Evolutionary conservation across 208 protist species (phyloP).

Genomic region (Blechomonas ayalai): DNA sequence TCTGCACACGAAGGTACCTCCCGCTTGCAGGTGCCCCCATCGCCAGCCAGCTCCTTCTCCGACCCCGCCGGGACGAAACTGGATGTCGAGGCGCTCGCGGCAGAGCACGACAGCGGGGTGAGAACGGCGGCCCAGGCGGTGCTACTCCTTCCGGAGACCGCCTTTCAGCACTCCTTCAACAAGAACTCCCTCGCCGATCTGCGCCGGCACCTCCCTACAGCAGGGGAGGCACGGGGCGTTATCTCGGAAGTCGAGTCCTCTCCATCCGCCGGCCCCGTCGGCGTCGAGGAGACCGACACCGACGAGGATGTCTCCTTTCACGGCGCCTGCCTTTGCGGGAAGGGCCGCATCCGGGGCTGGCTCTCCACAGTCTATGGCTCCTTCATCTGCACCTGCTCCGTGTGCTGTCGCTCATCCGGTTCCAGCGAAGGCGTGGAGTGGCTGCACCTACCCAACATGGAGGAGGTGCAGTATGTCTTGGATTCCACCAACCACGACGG

Average conservation of each 20-base stretch:
- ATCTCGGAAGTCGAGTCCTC: too few species aligned
- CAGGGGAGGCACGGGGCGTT: too few species aligned
- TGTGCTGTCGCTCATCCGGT: constrained; percentile 32
- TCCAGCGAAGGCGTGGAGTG: constrained; percentile 45
- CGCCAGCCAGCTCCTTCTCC: too few species aligned
- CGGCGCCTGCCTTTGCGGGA: constrained; percentile 54
- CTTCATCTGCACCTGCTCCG: constrained; percentile 63
- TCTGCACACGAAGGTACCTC: too few species aligned
- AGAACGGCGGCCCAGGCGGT: neutral
- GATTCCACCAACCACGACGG: neutral
- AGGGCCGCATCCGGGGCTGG: constrained; percentile 12
- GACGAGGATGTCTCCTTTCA: constrained; percentile 22
- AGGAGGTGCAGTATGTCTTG: constrained; percentile 10
- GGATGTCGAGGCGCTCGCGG: constrained; percentile 22
- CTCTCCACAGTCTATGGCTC: constrained; percentile 71
- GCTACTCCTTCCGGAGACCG: too few species aligned
- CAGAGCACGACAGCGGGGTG: neutral
- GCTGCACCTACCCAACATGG: constrained; percentile 60
- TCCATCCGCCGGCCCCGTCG: too few species aligned
- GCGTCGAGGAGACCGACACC: neutral
- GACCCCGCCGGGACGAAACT: constrained; percentile 38
- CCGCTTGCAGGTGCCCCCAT: too few species aligned
- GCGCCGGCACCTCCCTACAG: neutral
- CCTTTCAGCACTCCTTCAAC: neutral
- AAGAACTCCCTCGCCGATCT: constrained; percentile 2